Evolutionary conservation across 1,284 basidiomycete genomes (phyloP), one percentile per base, ranked within the genome.

Genomic region (Ustilago curta): DNA sequence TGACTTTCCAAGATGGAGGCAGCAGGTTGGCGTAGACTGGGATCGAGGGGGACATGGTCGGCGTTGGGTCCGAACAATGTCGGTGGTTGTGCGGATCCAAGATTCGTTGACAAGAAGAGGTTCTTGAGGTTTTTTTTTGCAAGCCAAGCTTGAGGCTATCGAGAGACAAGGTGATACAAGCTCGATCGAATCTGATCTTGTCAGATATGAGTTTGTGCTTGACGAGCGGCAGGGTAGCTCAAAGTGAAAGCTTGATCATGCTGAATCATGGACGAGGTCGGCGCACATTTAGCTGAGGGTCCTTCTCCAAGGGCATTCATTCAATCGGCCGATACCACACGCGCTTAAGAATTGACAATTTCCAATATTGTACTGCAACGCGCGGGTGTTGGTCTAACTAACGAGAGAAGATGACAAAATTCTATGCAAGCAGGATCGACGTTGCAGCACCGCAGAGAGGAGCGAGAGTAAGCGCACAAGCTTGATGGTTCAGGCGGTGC

Each of bases 1-100:
- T 91, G 1, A 88, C 81, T 84, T 92, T 95, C 79, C 80, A 83
- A 8, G 78, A 77, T 3, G 81, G 81, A 0, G 81, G 83, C 2
- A 83, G 74, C 11, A 83, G 76, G 55, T 79, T 70, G 18, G 73
- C 66, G 39, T 75, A 83, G 16, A 63, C 49, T 9, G 48, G 40
- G 21, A 31, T 64, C 21, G 62, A 54, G 31, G 50, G 49, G 19
- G 68, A 60, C 68, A 70, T 70, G 18, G 44, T 56, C 35, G 35
- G 4, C 4, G 11, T 37, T 37, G 2, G 35, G 35, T 37, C 35
- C 35, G 35, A 16, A 16, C 14, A 14, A 37, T 2, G 35, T 32
- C 11, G 31, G 31, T 37, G 9, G 35, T 37, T 37, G 35, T 12
- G 35, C 35, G 35, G 14, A 37, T 16, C 9, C 14, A 37, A 37